Evolutionary conservation across 805 yeast genomes (phyloP).

Genomic region (Starmera amethionina): DNA sequence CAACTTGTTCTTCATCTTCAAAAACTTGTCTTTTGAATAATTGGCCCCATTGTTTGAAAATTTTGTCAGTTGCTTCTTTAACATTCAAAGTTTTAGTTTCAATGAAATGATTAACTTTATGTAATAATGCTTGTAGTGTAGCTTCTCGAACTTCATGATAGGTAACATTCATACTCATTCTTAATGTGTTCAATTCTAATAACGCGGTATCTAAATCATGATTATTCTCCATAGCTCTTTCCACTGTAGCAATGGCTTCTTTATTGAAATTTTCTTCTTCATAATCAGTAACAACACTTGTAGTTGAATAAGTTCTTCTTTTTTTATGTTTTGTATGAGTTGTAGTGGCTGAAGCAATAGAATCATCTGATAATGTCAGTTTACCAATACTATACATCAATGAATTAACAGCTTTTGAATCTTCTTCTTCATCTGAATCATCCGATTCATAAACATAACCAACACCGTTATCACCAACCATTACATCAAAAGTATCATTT

Average conservation of each 20-base stretch:
- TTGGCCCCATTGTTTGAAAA: conserved; percentile 75
- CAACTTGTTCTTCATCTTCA: conserved; percentile 67
- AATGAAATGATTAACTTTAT: conserved; percentile 62
- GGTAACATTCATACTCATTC: conserved; percentile 96
- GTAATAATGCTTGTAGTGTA: conserved; percentile 61
- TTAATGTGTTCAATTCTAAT: conserved; percentile 82
- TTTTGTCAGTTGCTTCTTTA: conserved; percentile 66
- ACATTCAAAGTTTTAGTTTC: conserved; percentile 68
- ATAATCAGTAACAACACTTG: conserved; percentile 36
- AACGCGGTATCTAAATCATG: conserved; percentile 92
- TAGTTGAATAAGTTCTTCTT: conserved; percentile 31
- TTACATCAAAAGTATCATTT: conserved; percentile 11
- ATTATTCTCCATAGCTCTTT: conserved; percentile 83
- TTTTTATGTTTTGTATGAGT: conserved; percentile 28
- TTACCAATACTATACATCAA: conserved; percentile 36
- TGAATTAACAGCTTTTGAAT: conserved; percentile 20
- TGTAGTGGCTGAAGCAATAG: conserved; percentile 41
- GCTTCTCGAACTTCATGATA: conserved; percentile 88
- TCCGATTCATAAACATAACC: conserved; percentile 29
- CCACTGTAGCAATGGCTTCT: conserved; percentile 92
- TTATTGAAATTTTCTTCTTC: conserved; percentile 69
- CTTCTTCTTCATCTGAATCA: conserved; percentile 21
- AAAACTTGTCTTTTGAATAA: conserved; percentile 80
- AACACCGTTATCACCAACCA: conserved; percentile 27
- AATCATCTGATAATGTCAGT: conserved; percentile 46